Percentiles rank a stretch among this genome's conserved stretches.
Evolutionary conservation across 73 alveolate species (phyloP).

Genomic region (Paramecium sonneborni): DNA sequence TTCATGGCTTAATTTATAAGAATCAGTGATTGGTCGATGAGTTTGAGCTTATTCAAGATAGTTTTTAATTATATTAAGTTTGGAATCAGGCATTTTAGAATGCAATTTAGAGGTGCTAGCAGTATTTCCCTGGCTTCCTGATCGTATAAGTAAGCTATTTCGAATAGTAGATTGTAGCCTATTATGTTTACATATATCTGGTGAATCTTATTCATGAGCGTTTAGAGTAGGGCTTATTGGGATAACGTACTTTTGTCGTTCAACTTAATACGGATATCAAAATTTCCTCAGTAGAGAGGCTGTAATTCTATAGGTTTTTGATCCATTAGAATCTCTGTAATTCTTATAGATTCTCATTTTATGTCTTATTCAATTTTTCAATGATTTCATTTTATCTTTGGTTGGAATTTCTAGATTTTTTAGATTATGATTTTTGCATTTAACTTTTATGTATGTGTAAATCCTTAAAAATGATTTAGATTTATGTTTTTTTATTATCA

Average conservation of each 20-base stretch:
- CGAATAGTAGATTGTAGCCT: not conserved
- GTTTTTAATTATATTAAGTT: not conserved
- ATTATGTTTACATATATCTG: constrained; percentile 22
- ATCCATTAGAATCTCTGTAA: not conserved
- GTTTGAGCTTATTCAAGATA: not conserved
- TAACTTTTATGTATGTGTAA: not conserved
- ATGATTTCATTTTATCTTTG: not conserved
- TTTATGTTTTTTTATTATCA: not conserved
- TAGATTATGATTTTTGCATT: not conserved
- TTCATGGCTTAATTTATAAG: not conserved
- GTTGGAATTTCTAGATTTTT: not conserved
- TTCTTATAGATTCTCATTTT: not conserved
- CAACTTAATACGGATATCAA: constrained; percentile 28
- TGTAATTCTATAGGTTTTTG: not conserved
- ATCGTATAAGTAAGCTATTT: not conserved
- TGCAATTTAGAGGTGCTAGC: not conserved
- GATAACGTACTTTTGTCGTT: constrained; percentile 30
- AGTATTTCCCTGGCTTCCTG: constrained; percentile 31
- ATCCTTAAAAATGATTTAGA: not conserved
- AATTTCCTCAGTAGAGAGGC: constrained; percentile 14
- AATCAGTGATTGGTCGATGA: not conserved
- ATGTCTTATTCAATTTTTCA: not conserved
- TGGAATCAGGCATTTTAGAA: not conserved
- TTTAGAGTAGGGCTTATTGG: constrained; percentile 3
- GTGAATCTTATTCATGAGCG: constrained; percentile 41